Evolutionary conservation across 768 basidiomycete species (phyloP).

Genomic region (Suillus bovinus): DNA sequence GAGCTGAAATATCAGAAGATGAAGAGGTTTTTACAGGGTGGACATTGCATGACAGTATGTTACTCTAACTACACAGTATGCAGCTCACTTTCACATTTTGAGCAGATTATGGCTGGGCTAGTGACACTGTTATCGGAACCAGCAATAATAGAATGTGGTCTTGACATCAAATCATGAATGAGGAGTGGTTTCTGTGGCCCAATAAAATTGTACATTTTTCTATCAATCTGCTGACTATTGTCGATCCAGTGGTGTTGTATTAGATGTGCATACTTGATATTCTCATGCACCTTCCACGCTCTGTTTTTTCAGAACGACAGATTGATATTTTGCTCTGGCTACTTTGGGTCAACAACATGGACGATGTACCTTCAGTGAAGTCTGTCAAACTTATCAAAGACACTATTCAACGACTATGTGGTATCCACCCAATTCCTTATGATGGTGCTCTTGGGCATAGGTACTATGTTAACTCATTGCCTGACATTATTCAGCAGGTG

Average conservation of each 20-base stretch:
- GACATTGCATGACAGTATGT: not conserved
- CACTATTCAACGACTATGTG: slow-evolving; percentile 27
- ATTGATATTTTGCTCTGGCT: slow-evolving; percentile 32
- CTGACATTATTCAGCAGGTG: slow-evolving; percentile 34
- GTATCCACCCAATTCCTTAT: slow-evolving; percentile 30
- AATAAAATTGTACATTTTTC: not conserved
- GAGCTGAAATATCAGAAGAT: not conserved
- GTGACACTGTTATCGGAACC: no score
- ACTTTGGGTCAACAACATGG: slow-evolving; percentile 21
- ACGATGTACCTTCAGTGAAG: slow-evolving; percentile 19
- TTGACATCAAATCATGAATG: no score
- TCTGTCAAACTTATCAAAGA: slow-evolving; percentile 14
- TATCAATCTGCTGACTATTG: not conserved
- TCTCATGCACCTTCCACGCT: slow-evolving; percentile 33
- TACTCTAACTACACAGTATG: not conserved
- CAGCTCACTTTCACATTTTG: no score
- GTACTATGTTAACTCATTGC: slow-evolving; percentile 34
- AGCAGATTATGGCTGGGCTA: no score
- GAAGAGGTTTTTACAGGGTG: not conserved
- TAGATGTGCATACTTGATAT: slow-evolving; percentile 34
- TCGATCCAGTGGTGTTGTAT: not conserved
- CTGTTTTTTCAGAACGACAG: slow-evolving; percentile 31
- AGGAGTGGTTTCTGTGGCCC: slow-evolving; percentile 6
- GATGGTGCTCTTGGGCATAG: slow-evolving; percentile 32
- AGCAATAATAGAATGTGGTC: no score